Conservation (phyloP, 129 eudicot genomes). For the Flaveria linearis region DNA sequence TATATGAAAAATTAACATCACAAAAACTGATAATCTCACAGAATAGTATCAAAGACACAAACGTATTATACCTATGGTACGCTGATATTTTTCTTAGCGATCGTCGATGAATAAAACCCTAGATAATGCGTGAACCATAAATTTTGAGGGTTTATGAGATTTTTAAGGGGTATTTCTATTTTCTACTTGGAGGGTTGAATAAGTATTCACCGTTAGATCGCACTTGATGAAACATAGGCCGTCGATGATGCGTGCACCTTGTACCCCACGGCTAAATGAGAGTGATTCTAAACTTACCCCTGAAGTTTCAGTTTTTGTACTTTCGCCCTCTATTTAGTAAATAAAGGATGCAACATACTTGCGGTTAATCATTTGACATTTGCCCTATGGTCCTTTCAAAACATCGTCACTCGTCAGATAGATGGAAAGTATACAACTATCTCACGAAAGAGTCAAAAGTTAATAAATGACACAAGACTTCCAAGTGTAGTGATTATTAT, state of each 20-base stretch:
- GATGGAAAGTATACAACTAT: too few species aligned
- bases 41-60: neutral
- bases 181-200: constrained; percentile 24
- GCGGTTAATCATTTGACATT: too few species aligned
- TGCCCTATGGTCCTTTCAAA: too few species aligned
- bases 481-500: too few species aligned
- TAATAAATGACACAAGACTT: too few species aligned
- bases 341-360: neutral
- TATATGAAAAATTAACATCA: neutral
- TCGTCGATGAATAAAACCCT: constrained; percentile 49
- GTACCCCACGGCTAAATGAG: constrained; percentile 15
- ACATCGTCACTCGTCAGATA: too few species aligned
- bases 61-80: constrained; percentile 35
- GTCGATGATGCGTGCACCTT: constrained; percentile 25
- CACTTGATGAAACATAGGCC: neutral
- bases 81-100: constrained; percentile 17
- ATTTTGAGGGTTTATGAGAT: constrained; percentile 37
- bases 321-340: neutral
- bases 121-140: neutral
- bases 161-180: constrained; percentile 24
- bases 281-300: neutral
- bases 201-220: constrained; percentile 38
- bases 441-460: too few species aligned
- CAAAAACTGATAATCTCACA: neutral
- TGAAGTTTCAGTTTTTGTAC: neutral